phyloP scores from a whole-genome alignment of 2,329 filamentous ascomycete genomes.

The Lachnellula occidentalis region DNA sequence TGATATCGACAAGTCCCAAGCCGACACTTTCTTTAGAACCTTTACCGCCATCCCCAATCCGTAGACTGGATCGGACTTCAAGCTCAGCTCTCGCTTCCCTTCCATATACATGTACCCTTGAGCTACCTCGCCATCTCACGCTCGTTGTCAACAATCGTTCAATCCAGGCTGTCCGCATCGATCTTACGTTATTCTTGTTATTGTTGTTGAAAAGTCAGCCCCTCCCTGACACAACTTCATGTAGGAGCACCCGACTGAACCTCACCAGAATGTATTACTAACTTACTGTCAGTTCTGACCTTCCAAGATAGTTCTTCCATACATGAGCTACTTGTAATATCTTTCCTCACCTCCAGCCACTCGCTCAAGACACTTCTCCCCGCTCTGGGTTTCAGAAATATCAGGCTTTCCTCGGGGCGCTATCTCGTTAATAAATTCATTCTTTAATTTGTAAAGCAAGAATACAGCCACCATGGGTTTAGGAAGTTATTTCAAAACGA shows the following conservation, averaged over 20 bases:
- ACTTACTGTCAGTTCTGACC: conserved; percentile 6
- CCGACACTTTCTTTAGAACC: too few relatives aligned
- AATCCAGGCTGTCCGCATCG: not conserved
- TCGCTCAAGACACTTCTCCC: conserved; percentile 19
- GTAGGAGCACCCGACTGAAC: conserved; percentile 4
- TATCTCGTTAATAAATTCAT: conserved; percentile 10
- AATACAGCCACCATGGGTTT: conserved; percentile 48
- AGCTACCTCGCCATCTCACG: not conserved
- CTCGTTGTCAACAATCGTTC: conserved; percentile 4
- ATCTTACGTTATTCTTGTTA: not conserved
- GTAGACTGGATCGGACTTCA: not conserved
- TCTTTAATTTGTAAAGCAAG: conserved; percentile 12
- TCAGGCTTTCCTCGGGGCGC: conserved; percentile 3
- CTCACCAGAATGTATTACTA: conserved; percentile 1
- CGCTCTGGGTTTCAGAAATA: not conserved
- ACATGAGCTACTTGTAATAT: conserved; percentile 18
- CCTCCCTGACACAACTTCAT: conserved; percentile 4
- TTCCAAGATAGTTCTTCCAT: conserved; percentile 10
- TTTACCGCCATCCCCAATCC: not conserved
- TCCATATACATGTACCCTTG: conserved; percentile 1
- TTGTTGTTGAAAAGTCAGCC: not conserved
- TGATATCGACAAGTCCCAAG: too few relatives aligned
- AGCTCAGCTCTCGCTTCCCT: not conserved
- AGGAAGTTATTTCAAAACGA: conserved; percentile 56
- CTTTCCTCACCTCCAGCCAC: conserved; percentile 19